Evolutionary conservation across 441 rosid genomes (phyloP).

Genomic region (Omphalea diandra): DNA sequence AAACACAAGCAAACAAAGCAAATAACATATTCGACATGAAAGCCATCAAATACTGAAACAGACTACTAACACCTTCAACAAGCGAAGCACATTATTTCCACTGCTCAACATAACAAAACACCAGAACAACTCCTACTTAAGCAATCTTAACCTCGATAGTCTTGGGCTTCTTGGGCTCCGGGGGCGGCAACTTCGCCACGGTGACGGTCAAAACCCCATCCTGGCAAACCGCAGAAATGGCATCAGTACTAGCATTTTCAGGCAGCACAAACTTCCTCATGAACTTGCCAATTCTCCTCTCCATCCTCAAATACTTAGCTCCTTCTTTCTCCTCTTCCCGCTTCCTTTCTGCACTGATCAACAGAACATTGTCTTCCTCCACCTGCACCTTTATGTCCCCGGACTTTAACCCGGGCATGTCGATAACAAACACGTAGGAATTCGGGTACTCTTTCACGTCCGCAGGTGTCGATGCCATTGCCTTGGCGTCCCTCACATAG

Average conservation of each 20-base stretch:
- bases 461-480: constrained; percentile 61
- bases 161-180: constrained; percentile 79
- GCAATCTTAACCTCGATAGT: constrained; percentile 73
- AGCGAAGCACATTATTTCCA: neutral
- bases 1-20: no score
- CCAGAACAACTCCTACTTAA: constrained; percentile 17
- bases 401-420: constrained; percentile 61
- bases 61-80: no score
- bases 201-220: constrained; percentile 80
- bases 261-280: constrained; percentile 85
- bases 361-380: constrained; percentile 52
- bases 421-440: constrained; percentile 48
- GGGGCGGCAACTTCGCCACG: constrained; percentile 77
- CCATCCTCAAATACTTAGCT: constrained; percentile 74
- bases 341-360: constrained; percentile 57
- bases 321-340: constrained; percentile 62
- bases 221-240: constrained; percentile 60
- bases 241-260: constrained; percentile 66
- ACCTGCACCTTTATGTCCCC: constrained; percentile 56
- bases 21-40: no score
- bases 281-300: constrained; percentile 74
- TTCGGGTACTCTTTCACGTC: constrained; percentile 52
- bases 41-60: no score
- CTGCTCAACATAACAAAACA: neutral
- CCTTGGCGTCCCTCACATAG: constrained; percentile 54